phyloP scores from a whole-genome alignment of 305 asterid species.

The Andrographis paniculata region DNA sequence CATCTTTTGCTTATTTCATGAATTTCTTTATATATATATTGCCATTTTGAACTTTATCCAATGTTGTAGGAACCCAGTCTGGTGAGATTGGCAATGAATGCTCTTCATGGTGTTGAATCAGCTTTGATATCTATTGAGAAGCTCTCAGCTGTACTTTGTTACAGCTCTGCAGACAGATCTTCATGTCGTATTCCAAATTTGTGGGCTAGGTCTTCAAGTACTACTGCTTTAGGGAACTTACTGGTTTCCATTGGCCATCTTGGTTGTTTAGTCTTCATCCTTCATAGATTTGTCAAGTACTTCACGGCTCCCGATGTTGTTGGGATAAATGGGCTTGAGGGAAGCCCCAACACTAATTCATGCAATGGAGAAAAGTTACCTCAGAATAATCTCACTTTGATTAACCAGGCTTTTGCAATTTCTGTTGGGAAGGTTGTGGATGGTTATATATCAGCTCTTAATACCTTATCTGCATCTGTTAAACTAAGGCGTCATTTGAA shows the following conservation, averaged over 20 bases:
- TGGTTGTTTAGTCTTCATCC: slow-evolving; percentile 69
- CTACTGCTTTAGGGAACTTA: slow-evolving; percentile 68
- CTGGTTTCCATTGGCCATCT: slow-evolving; percentile 70
- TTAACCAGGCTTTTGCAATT: slow-evolving; percentile 92
- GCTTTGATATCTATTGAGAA: slow-evolving; percentile 60
- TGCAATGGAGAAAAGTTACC: slow-evolving; percentile 23
- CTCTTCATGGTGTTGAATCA: slow-evolving; percentile 84
- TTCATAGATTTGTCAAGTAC: slow-evolving; percentile 58
- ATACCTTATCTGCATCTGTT: slow-evolving; percentile 71
- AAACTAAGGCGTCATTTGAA: slow-evolving; percentile 54
- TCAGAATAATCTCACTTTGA: slow-evolving; percentile 37
- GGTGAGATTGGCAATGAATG: slow-evolving; percentile 88
- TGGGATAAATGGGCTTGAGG: slow-evolving; percentile 30
- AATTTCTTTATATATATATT: slow-evolving; percentile 2
- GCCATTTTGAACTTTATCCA: slow-evolving; percentile 14
- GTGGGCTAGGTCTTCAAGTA: slow-evolving; percentile 81
- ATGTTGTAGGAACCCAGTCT: slow-evolving; percentile 76
- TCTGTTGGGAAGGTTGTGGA: slow-evolving; percentile 71
- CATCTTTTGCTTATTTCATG: slow-evolving; percentile 9
- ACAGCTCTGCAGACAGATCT: slow-evolving; percentile 77
- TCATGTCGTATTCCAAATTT: slow-evolving; percentile 60
- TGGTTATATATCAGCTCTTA: slow-evolving; percentile 66
- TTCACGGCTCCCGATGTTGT: slow-evolving; percentile 40
- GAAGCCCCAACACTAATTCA: slow-evolving; percentile 21
- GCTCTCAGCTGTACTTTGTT: slow-evolving; percentile 55